These are phyloP conservation scores for Arabis hirsuta DNA, from an alignment of 345 rosid genomes.

Conservation along the genomic window DNA sequence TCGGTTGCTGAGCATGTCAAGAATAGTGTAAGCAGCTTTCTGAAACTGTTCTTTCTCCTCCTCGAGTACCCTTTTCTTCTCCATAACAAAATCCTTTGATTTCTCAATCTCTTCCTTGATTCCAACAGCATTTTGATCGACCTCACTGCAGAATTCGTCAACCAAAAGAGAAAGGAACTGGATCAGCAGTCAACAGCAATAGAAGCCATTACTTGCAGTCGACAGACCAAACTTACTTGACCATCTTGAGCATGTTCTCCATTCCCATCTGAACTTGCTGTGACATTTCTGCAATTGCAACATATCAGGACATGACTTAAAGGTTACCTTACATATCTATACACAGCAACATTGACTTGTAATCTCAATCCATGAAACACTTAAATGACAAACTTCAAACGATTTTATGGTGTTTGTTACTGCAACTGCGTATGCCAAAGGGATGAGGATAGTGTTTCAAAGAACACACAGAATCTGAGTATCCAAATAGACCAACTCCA, in stretches of 20 bases:
- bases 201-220: slow-evolving; percentile 10
- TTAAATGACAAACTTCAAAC: background rate
- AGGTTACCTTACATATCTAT: background rate
- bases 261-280: slow-evolving; percentile 77
- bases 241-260: slow-evolving; percentile 88
- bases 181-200: background rate
- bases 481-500: background rate
- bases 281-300: slow-evolving; percentile 65
- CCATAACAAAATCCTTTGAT: slow-evolving; percentile 66
- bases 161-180: slow-evolving; percentile 6
- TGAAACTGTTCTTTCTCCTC: slow-evolving; percentile 77
- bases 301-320: slow-evolving; percentile 28
- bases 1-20: slow-evolving; percentile 63
- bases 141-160: slow-evolving; percentile 60
- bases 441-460: background rate
- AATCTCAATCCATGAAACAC: slow-evolving; percentile 8
- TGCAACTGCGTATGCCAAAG: background rate
- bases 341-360: slow-evolving; percentile 11
- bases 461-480: background rate
- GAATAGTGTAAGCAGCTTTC: slow-evolving; percentile 79
- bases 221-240: slow-evolving; percentile 53
- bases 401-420: background rate
- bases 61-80: slow-evolving; percentile 71
- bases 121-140: slow-evolving; percentile 71
- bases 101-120: slow-evolving; percentile 76